Evolutionary conservation across 352 stramenopile genomes (phyloP).

Genomic region (Globisporangium radiosum): DNA sequence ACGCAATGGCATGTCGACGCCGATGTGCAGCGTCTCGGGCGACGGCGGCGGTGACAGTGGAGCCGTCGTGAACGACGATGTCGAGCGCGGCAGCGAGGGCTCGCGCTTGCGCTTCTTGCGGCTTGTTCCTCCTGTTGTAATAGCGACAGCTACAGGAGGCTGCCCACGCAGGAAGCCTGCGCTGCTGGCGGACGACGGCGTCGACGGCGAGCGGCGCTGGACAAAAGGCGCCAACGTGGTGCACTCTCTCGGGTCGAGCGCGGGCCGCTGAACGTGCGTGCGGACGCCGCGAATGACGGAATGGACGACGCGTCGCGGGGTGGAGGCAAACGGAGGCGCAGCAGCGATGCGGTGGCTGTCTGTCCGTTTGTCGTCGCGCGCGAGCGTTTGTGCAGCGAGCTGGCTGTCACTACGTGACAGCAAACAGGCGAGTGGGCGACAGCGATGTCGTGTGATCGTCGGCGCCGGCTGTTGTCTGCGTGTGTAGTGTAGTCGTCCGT

Average conservation of each 20-base stretch:
- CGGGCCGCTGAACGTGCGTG: background rate
- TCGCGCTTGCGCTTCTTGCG: constrained; percentile 17
- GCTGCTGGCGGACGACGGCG: background rate
- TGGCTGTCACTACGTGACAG: too few species aligned
- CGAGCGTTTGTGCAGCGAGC: too few species aligned
- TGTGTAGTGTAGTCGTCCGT: too few species aligned
- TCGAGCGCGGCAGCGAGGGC: background rate
- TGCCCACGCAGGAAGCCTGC: constrained; percentile 1
- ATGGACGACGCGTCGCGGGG: background rate
- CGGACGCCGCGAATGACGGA: constrained; percentile 15
- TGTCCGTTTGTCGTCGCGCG: too few species aligned
- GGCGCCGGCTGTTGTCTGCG: too few species aligned
- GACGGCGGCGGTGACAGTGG: background rate
- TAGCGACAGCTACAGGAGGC: background rate
- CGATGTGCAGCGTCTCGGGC: constrained; percentile 10
- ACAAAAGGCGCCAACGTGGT: constrained; percentile 8
- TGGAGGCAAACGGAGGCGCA: too few species aligned
- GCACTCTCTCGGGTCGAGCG: background rate
- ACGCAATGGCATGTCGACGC: constrained; percentile 16
- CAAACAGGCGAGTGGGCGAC: too few species aligned
- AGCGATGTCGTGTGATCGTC: too few species aligned
- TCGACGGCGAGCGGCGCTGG: constrained; percentile 6
- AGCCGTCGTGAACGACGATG: background rate
- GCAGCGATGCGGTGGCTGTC: too few species aligned
- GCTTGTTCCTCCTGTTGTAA: background rate